These are phyloP conservation scores for Articulospora tetracladia DNA, from an alignment of 495 filamentous ascomycete genomes.

Conservation along the genomic window DNA sequence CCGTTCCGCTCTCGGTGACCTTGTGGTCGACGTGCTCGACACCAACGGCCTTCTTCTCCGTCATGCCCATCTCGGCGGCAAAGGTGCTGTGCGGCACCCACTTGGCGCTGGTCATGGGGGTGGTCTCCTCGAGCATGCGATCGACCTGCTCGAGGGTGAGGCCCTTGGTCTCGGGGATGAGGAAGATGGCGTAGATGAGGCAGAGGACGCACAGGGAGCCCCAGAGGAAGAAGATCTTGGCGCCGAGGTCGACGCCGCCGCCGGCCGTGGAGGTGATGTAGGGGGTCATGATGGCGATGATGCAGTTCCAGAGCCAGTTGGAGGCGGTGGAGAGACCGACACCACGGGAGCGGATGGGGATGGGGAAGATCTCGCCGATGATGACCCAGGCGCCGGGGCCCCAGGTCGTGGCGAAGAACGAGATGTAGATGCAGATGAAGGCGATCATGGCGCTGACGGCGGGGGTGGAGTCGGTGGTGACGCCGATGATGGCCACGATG, in stretches of 20 bases:
- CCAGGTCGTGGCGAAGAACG: constrained; percentile 75
- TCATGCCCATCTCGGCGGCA: constrained; percentile 50
- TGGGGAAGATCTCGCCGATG: constrained; percentile 83
- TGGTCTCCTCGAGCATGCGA: constrained; percentile 83
- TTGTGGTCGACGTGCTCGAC: neutral
- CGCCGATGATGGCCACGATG: constrained; percentile 73
- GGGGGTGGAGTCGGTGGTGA: constrained; percentile 46
- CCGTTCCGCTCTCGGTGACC: neutral
- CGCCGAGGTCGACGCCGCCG: constrained; percentile 51
- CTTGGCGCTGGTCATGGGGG: constrained; percentile 59
- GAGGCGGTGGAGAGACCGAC: constrained; percentile 74
- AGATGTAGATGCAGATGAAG: constrained; percentile 68
- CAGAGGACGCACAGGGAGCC: constrained; percentile 62
- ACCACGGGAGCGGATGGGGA: constrained; percentile 74
- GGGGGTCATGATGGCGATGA: constrained; percentile 27
- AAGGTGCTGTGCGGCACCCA: constrained; percentile 74
- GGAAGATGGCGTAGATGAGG: constrained; percentile 71
- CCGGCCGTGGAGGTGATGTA: constrained; percentile 22
- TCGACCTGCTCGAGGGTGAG: constrained; percentile 81
- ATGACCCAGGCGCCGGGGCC: constrained; percentile 70
- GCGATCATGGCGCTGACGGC: constrained; percentile 67
- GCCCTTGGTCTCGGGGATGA: constrained; percentile 81
- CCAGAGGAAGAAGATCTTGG: constrained; percentile 81
- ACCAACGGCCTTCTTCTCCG: neutral
- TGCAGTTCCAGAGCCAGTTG: constrained; percentile 82